Evolutionary conservation across 371 early-diverging fungal genomes (phyloP).

Genomic region (Mucor irregularis): DNA sequence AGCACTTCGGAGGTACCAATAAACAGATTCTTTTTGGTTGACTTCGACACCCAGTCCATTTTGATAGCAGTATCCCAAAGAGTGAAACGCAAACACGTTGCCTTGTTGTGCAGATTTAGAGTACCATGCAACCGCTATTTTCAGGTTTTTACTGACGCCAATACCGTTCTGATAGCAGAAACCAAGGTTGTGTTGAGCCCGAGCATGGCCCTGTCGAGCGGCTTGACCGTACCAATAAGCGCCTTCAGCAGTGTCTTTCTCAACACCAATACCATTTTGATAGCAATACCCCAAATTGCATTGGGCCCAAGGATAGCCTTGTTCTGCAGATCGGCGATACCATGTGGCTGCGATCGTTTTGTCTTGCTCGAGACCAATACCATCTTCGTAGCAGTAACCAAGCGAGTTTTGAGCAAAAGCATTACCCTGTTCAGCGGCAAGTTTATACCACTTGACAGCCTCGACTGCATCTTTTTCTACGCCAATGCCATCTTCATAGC

Average conservation of each 20-base stretch:
- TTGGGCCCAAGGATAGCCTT: conserved; percentile 61
- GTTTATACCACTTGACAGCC: conserved; percentile 76
- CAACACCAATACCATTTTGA: conserved; percentile 82
- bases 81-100: conserved; percentile 80
- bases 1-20: conserved; percentile 74
- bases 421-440: conserved; percentile 77
- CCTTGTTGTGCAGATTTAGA: conserved; percentile 74
- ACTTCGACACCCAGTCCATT: conserved; percentile 79
- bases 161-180: conserved; percentile 88
- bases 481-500: conserved; percentile 85
- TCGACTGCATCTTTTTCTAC: conserved; percentile 62
- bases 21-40: conserved; percentile 64
- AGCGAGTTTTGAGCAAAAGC: conserved; percentile 84
- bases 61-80: conserved; percentile 89
- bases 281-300: conserved; percentile 85
- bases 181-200: conserved; percentile 87
- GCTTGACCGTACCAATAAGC: conserved; percentile 81
- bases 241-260: conserved; percentile 59
- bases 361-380: conserved; percentile 67
- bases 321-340: conserved; percentile 73
- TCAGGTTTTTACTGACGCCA: conserved; percentile 65
- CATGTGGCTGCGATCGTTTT: conserved; percentile 50
- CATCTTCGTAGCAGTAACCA: conserved; percentile 81
- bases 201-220: conserved; percentile 77
- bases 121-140: conserved; percentile 73